A percentile compares a stretch with the other conserved stretches of the same genome.
These are phyloP conservation scores for Diaporthe australafricana DNA, from an alignment of 2,329 filamentous ascomycete genomes.

Conservation along the genomic window DNA sequence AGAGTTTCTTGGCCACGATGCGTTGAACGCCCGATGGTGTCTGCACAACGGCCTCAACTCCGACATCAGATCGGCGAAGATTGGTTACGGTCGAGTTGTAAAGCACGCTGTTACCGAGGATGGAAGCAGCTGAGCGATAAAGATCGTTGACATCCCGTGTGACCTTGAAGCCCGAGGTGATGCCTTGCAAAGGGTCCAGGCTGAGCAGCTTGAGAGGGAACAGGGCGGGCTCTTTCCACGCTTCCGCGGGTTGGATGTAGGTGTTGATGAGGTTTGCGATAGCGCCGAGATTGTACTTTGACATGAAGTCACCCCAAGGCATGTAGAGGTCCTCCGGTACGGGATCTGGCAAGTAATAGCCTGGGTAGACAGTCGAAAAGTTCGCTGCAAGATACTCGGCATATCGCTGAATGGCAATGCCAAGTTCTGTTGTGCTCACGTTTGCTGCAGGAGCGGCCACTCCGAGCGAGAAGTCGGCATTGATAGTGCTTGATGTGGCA, in stretches of 20 bases:
- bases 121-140: conserved; percentile 27
- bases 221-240: conserved; percentile 15
- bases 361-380: conserved; percentile 29
- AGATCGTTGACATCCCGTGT: conserved; percentile 26
- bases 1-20: conserved; percentile 14
- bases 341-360: conserved; percentile 35
- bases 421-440: conserved; percentile 8
- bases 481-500: neutral
- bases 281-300: conserved; percentile 8
- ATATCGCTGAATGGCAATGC: conserved; percentile 8
- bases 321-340: conserved; percentile 28
- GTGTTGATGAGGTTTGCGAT: conserved; percentile 34
- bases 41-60: conserved; percentile 2
- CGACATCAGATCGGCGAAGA: neutral
- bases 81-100: conserved; percentile 5
- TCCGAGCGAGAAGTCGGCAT: conserved; percentile 15
- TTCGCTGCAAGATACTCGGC: conserved; percentile 11
- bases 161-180: conserved; percentile 16
- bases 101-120: conserved; percentile 27
- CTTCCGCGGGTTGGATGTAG: neutral
- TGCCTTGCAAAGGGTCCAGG: conserved; percentile 4
- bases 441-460: conserved; percentile 14
- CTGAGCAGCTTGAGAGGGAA: conserved; percentile 19
- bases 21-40: neutral
- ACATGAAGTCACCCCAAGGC: conserved; percentile 25